These are phyloP conservation scores for Fragaria vesca DNA, from an alignment of 306 rosid genomes.

Conservation along the genomic window DNA sequence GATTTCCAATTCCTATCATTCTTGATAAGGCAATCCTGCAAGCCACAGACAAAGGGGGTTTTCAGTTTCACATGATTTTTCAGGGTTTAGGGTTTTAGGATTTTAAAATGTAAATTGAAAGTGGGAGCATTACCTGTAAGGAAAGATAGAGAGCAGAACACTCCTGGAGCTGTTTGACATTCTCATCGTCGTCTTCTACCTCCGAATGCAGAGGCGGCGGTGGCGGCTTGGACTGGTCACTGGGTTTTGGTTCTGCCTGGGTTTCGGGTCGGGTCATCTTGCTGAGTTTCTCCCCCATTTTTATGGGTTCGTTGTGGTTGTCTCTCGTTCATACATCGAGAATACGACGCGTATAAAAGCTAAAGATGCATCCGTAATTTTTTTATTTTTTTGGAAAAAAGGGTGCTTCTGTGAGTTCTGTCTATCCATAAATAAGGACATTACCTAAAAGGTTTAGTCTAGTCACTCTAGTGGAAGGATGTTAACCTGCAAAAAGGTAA, in stretches of 20 bases:
- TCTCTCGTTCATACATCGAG: background rate
- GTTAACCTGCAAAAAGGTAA: too few species aligned
- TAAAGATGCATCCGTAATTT: too few species aligned
- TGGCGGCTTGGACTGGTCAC: conserved; percentile 16
- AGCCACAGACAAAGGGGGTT: background rate
- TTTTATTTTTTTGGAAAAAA: too few species aligned
- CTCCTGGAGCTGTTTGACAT: conserved; percentile 70
- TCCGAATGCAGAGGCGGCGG: conserved; percentile 48
- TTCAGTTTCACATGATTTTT: background rate
- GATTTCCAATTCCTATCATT: conserved; percentile 71
- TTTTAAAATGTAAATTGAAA: background rate
- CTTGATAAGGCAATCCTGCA: conserved; percentile 72
- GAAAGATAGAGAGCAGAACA: conserved; percentile 67
- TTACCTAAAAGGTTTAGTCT: too few species aligned
- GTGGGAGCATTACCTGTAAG: conserved; percentile 56
- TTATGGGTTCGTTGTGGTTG: background rate
- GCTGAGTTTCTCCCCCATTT: background rate
- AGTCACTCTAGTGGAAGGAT: too few species aligned
- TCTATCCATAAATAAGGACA: too few species aligned
- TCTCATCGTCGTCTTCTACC: conserved; percentile 72
- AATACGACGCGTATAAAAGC: background rate
- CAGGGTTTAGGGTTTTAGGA: conserved; percentile 48
- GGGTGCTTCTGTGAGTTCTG: too few species aligned
- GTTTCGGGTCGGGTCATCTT: conserved; percentile 27
- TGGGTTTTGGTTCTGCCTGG: conserved; percentile 3